Evolutionary conservation across 345 rosid species (phyloP), one percentile per base, ranked within the genome.

Genomic region (Kernera saxatilis): DNA sequence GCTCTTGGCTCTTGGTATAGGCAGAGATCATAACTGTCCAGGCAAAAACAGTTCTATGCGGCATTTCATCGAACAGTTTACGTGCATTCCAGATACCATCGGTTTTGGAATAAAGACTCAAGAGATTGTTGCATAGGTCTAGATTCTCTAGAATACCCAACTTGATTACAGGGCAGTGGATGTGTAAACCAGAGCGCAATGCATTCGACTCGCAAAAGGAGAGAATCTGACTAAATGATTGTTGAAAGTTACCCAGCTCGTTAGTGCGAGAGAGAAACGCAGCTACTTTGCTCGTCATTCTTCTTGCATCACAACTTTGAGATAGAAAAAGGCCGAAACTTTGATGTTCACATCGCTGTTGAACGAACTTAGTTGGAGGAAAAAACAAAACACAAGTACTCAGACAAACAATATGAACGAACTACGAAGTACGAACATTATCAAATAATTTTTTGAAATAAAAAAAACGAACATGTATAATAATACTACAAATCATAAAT

Each of bases 21-120:
- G 84, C 84, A 67, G 94, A 78, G 67, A 88, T 59, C 55, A 85
- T 54, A 46, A 82, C 84, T 0, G 94, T 84, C 88, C 94, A 91
- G 0, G 94, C 85, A 15, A 88, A 91, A 3, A 79, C 89, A 15
- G 84, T 88, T 63, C 67, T 88, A 0, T 41, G 65, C 13, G 84
- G 83, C 93, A 91, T 86, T 88, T 88, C 87, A 9, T 91, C 92
- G 79, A 91, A 88, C 63, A 88, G 53, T 29, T 82, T 78, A 75
- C 82, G 86, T 32, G 87, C 92, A 21, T 60, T 51, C 19, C 51
- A 74, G 2, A 68, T 7, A 10, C 81, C 77, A 3, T 58, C 67
- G 45, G 87, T 77, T 82, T 84, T 86, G 0, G 62, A 26, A 7
- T 88, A 86, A 0, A 91, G 79, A 35, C 84, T 67, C 14, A 85